Percentiles rank a stretch among this genome's conserved stretches.
Evolutionary conservation across 2,329 filamentous ascomycete genomes (phyloP).

Genomic region (Fusarium cyanostomum): DNA sequence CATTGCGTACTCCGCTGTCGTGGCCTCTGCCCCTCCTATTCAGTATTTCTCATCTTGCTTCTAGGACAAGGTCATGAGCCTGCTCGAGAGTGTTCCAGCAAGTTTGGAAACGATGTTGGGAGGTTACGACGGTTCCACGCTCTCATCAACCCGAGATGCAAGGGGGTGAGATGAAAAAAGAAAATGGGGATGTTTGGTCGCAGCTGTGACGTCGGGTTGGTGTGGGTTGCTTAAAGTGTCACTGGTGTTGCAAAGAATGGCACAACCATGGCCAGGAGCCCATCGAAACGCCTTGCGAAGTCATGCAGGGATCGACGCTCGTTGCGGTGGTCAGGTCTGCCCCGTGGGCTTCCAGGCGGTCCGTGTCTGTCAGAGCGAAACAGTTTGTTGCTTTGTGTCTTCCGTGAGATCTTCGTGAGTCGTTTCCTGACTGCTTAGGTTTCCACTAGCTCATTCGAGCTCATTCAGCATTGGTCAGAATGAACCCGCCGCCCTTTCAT

Average conservation of each 20-base stretch:
- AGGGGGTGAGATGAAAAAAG: slow-evolving; percentile 4
- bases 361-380: slow-evolving; percentile 30
- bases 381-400: slow-evolving; percentile 6
- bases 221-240: slow-evolving; percentile 17
- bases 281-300: slow-evolving; percentile 46
- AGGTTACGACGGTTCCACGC: slow-evolving; percentile 10
- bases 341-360: slow-evolving; percentile 14
- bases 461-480: slow-evolving; percentile 12
- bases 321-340: slow-evolving; percentile 4
- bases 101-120: background rate
- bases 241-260: slow-evolving; percentile 24
- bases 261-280: slow-evolving; percentile 43
- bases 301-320: slow-evolving; percentile 39
- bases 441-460: slow-evolving; percentile 12
- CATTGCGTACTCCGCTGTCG: slow-evolving; percentile 37
- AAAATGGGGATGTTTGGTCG: slow-evolving; percentile 27
- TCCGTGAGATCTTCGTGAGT: slow-evolving; percentile 27
- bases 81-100: background rate
- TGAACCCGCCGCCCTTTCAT: slow-evolving; percentile 7
- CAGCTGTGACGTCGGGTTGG: slow-evolving; percentile 30
- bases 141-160: slow-evolving; percentile 16
- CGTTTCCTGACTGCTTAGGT: slow-evolving; percentile 6
- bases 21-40: slow-evolving; percentile 28
- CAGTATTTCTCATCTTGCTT: slow-evolving; percentile 12
- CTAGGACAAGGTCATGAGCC: background rate